Evolutionary conservation across 1,284 basidiomycete species (phyloP).

Genomic region (Heterobasidion occidentale): DNA sequence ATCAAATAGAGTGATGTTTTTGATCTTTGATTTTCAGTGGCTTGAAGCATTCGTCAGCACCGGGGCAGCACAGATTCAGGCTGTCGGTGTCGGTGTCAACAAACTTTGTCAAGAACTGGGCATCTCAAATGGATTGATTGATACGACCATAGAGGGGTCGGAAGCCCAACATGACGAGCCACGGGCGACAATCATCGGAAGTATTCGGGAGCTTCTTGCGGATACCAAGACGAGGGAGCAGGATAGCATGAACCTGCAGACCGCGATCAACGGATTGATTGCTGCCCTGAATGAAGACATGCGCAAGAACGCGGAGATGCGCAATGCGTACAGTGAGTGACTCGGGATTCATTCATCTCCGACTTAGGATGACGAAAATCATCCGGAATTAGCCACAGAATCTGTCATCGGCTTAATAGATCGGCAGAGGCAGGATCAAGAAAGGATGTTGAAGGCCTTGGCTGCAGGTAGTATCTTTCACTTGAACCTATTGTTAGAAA

Average conservation of each 20-base stretch:
- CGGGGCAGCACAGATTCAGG: conserved; percentile 62
- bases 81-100: conserved; percentile 51
- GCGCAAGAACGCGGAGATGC: conserved; percentile 26
- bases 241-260: conserved; percentile 31
- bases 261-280: conserved; percentile 39
- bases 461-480: conserved; percentile 44
- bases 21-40: conserved; percentile 44
- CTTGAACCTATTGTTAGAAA: neutral
- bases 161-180: neutral
- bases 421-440: conserved; percentile 63
- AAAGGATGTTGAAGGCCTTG: conserved; percentile 53
- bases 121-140: conserved; percentile 1
- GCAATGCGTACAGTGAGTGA: conserved; percentile 25
- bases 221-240: conserved; percentile 34
- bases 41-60: conserved; percentile 74
- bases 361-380: conserved; percentile 1
- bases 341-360: neutral
- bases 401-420: conserved; percentile 55
- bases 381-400: conserved; percentile 37
- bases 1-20: neutral
- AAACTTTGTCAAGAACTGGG: conserved; percentile 49
- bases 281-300: conserved; percentile 31
- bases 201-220: conserved; percentile 34
- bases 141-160: neutral
- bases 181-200: conserved; percentile 24